Evolutionary conservation across 2,329 filamentous ascomycete genomes (phyloP).

Genomic region (Penicillium sp.): DNA sequence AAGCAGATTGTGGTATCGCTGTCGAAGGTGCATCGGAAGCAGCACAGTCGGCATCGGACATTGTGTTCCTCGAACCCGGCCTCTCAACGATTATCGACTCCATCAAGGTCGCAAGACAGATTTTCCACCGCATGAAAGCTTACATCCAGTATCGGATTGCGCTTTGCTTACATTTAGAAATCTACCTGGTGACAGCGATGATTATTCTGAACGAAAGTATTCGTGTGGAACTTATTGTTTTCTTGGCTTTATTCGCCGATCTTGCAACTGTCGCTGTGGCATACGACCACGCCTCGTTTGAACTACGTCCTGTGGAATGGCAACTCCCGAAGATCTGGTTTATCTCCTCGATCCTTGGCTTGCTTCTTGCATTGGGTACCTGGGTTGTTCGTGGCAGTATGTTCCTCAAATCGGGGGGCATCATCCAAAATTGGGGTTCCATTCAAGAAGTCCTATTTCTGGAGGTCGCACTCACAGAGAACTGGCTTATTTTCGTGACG

Average conservation of each 20-base stretch:
- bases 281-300: conserved; percentile 81
- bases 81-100: conserved; percentile 71
- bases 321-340: conserved; percentile 82
- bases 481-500: conserved; percentile 96
- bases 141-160: conserved; percentile 79
- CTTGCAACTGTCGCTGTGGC: conserved; percentile 77
- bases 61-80: conserved; percentile 72
- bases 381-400: conserved; percentile 73
- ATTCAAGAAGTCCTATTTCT: conserved; percentile 82
- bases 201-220: conserved; percentile 80
- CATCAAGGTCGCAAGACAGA: conserved; percentile 72
- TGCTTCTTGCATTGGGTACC: conserved; percentile 68
- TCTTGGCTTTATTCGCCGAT: conserved; percentile 78
- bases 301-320: conserved; percentile 76
- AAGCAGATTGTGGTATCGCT: conserved; percentile 72
- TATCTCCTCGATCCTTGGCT: conserved; percentile 60
- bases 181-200: conserved; percentile 76
- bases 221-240: conserved; percentile 72
- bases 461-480: conserved; percentile 87
- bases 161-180: conserved; percentile 71
- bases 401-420: conserved; percentile 68
- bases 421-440: conserved; percentile 73
- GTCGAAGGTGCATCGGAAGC: conserved; percentile 73
- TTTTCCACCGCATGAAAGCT: conserved; percentile 77
- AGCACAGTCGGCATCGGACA: conserved; percentile 71